Evolutionary conservation across 305 asterid species (phyloP).

Genomic region (Fraxinus baroniana): DNA sequence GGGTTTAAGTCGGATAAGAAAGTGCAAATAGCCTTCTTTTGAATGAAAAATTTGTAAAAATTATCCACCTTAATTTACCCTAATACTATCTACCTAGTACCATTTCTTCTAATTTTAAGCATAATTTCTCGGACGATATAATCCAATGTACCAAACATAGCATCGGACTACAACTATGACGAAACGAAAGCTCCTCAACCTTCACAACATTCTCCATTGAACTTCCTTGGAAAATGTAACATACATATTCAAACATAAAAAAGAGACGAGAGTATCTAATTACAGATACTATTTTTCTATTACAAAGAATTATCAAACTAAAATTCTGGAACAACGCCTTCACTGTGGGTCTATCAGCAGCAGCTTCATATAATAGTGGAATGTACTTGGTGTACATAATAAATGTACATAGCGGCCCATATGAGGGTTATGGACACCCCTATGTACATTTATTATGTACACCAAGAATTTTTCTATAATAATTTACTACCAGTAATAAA

Average conservation of each 20-base stretch:
- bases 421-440: too few relatives aligned
- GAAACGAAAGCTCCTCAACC: not conserved
- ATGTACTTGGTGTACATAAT: too few relatives aligned
- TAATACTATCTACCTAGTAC: not conserved
- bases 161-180: not conserved
- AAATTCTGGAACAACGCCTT: not conserved
- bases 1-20: not conserved
- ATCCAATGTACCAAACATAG: not conserved
- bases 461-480: not conserved
- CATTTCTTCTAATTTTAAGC: not conserved
- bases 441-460: too few relatives aligned
- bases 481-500: slow-evolving; percentile 16
- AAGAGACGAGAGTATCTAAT: not conserved
- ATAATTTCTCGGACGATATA: not conserved
- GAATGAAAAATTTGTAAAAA: not conserved
- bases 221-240: slow-evolving; percentile 7
- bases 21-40: not conserved
- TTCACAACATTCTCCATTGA: not conserved
- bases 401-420: too few relatives aligned
- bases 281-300: not conserved
- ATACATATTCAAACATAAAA: not conserved
- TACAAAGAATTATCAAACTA: slow-evolving; percentile 23
- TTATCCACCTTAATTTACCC: not conserved
- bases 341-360: slow-evolving; percentile 3
- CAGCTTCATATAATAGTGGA: slow-evolving; percentile 12